Base-by-base conservation (phyloP, 148 eudicot species). In the Cornus florida region DNA sequence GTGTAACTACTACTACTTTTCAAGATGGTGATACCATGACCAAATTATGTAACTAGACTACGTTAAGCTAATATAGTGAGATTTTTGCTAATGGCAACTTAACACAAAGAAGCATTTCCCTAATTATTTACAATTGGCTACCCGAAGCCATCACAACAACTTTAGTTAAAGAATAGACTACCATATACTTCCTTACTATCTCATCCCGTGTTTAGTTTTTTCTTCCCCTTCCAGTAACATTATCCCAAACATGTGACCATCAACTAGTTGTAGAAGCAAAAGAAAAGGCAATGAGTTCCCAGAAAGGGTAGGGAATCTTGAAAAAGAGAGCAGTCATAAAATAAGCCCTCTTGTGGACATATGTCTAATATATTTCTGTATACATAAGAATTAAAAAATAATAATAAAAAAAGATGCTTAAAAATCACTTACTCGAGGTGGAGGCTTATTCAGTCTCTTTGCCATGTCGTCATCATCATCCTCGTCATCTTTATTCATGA, bases 371-470 rank as follows among this genome's bases (percentile, higher is more conserved):
- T 7, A 73, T 73, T 71, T 43, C 14, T 41, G 22, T 43, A 41
- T 17, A 39, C 3, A 70, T 56, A 32, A 72, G 39, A 16, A 16
- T 28, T 46, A 41, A 74, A 69, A 39, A n/a, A 70, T 56, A 32
- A 72, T 39, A 19, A 16, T 28, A 57, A 41, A 74, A 69, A 19
- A 38, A 46, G 3, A 22, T 12, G n/a, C 57, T 71, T 6, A 70
- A 77, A 70, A 10, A 70, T 62, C 14, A 67, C 87, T 80, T 79
- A 93, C 99, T 93, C 91, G 92, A 20, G 93, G 86, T 88, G 86
- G 98, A 85, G 95, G 76, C 84, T 86, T 90, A 75, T 80, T 88
- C 22, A 77, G 74, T 81, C 85, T 89, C 74, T 65, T 88, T 72
- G 84, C 73, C 59, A 75, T 78, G 82, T 87, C 89, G 31, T 90